Percentiles rank a stretch among this genome's conserved stretches.
phyloP scores from a whole-genome alignment of 164 flowering plant species.

The Kalanchoe fedtschenkoi region DNA sequence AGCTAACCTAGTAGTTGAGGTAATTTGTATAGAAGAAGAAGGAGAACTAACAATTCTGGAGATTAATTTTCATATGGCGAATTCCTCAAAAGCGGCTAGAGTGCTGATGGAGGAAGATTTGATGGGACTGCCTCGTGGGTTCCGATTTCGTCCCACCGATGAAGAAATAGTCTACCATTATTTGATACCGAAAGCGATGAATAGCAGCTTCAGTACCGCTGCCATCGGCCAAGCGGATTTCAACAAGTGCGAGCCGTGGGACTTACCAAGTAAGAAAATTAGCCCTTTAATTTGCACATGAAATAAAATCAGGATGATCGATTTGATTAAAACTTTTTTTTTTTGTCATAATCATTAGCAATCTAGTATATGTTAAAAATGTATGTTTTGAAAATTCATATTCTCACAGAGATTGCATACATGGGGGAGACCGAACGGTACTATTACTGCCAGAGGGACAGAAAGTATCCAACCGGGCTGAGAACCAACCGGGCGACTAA shows the following conservation, averaged over 20 bases:
- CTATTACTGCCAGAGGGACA: constrained; percentile 38
- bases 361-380: not conserved
- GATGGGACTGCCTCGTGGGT: constrained; percentile 38
- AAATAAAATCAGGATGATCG: too few species aligned
- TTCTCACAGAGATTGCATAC: constrained; percentile 34
- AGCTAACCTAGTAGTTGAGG: not conserved
- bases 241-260: constrained; percentile 59
- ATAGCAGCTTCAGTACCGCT: constrained; percentile 20
- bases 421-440: constrained; percentile 50
- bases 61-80: too few species aligned
- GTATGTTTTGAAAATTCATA: not conserved
- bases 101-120: constrained; percentile 17
- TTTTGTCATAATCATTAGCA: too few species aligned
- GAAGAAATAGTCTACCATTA: constrained; percentile 41
- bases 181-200: constrained; percentile 25
- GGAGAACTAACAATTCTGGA: not conserved
- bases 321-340: not conserved
- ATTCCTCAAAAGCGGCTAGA: not conserved
- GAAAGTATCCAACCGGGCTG: constrained; percentile 44
- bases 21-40: not conserved
- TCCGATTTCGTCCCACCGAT: constrained; percentile 42
- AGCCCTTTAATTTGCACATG: too few species aligned
- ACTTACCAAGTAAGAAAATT: constrained; percentile 37
- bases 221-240: constrained; percentile 44
- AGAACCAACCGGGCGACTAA: constrained; percentile 42